Evolutionary conservation across 768 basidiomycete species (phyloP), one percentile per base, ranked within the genome.

Genomic region (Xanthoconium stramineum): DNA sequence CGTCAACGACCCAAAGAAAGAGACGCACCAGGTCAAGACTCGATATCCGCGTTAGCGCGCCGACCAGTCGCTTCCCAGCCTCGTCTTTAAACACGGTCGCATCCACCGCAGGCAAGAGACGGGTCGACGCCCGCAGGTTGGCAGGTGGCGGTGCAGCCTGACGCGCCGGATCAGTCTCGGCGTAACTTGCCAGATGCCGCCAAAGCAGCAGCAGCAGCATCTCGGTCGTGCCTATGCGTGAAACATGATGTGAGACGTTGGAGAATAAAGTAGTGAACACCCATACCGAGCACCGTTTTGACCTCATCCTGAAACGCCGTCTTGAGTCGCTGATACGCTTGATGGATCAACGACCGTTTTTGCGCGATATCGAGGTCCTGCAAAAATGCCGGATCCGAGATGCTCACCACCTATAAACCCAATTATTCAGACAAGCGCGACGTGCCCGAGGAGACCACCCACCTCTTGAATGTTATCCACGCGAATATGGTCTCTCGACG

Each of bases 131-230:
- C 52, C 80, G 75, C 37, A 81, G 72, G 52, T 75, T 78, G 1
- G 57, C 38, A 14, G 62, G 55, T 14, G 59, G 50, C 15, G 60
- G 50, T 11, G 37, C 52, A 11, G 29, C 51, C 14, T 49, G 35
- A 30, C 40, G 52, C 24, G 62, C 48, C 1, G 49, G 10, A 67
- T 75, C 47, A 61, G 73, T 61, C 68, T 70, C 65, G 38, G 77
- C 69, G 69, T 88, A 94, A 65, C 85, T 84, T 14, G 81, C 77
- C 30, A 91, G 65, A 64, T 95, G 94, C 15, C 91, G 80, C 88
- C 89, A 93, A 11, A 92, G 74, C 19, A 94, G 77, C 17, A 94
- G 76, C 10, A 94, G 76, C 6, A 89, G 68, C 83, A 93, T 88
- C 70, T 95, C 94, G 48, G 84, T 72, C 15, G 86, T 82, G 53